Evolutionary conservation across 371 early-diverging fungal species (phyloP).

Genomic region (Syncephalastrum monosporum): DNA sequence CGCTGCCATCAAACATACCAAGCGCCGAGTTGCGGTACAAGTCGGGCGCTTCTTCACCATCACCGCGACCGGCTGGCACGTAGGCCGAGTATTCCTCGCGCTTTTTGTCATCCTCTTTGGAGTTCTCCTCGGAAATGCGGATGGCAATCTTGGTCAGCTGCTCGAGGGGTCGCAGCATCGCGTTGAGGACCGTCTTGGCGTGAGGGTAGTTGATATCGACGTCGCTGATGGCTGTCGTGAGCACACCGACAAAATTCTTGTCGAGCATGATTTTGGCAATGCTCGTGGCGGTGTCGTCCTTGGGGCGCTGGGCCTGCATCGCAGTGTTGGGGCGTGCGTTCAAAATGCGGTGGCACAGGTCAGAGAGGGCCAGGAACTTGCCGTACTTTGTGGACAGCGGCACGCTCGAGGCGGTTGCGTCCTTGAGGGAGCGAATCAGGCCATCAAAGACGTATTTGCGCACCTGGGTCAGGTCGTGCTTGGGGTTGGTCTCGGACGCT

Average conservation of each 20-base stretch:
- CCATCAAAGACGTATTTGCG: conserved; percentile 70
- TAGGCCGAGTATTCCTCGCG: conserved; percentile 33
- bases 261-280: conserved; percentile 89
- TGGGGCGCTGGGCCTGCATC: conserved; percentile 25
- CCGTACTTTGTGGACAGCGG: conserved; percentile 64
- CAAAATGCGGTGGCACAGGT: conserved; percentile 72
- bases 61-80: conserved; percentile 21
- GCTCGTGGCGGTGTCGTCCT: conserved; percentile 58
- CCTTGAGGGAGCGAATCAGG: conserved; percentile 60
- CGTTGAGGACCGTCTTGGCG: conserved; percentile 68
- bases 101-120: conserved; percentile 34
- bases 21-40: conserved; percentile 89
- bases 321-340: conserved; percentile 49
- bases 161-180: conserved; percentile 87
- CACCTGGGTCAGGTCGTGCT: conserved; percentile 61
- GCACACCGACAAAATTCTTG: conserved; percentile 76
- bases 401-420: conserved; percentile 54
- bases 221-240: conserved; percentile 80
- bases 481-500: conserved; percentile 44
- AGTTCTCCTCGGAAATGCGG: conserved; percentile 64
- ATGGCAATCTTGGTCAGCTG: conserved; percentile 84
- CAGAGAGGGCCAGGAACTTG: conserved; percentile 67
- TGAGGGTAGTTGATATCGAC: conserved; percentile 91
- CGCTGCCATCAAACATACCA: conserved; percentile 80
- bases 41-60: conserved; percentile 67